Conservation (phyloP, 768 basidiomycete genomes). For the Tulasnella sp. region DNA sequence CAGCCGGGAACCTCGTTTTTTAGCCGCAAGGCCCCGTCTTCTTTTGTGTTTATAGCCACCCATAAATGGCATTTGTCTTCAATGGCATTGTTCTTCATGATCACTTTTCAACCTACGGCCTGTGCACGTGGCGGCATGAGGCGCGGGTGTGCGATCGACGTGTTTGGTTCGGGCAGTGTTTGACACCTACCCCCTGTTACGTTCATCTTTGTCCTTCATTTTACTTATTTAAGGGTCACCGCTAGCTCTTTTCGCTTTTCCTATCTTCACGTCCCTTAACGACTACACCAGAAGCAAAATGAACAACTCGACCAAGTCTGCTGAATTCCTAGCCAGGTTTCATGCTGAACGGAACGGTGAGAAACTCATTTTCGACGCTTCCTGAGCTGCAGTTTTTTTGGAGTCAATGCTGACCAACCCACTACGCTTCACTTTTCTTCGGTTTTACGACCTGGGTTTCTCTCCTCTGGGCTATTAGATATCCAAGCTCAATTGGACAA, state of each 20-base stretch:
- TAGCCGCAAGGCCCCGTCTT: not conserved
- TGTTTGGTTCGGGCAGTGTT: no score
- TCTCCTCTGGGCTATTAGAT: not conserved
- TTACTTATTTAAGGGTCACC: not conserved
- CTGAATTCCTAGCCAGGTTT: not conserved
- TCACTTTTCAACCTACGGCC: no score
- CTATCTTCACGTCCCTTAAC: not conserved
- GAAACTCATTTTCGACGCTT: no score
- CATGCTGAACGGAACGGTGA: slow-evolving; percentile 4
- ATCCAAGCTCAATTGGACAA: not conserved
- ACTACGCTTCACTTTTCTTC: not conserved
- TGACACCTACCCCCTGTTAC: no score
- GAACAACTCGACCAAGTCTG: not conserved
- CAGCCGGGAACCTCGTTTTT: not conserved
- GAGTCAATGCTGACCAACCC: not conserved
- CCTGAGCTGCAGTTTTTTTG: not conserved
- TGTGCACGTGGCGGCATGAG: not conserved
- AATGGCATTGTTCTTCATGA: not conserved
- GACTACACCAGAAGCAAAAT: not conserved
- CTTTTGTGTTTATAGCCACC: not conserved
- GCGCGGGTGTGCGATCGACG: not conserved
- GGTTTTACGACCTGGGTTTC: no score
- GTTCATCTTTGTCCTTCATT: not conserved
- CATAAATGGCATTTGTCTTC: not conserved
- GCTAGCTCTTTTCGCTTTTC: not conserved